Conservation (phyloP, 1,139 yeast genomes). For the Zygoascus sp. region DNA sequence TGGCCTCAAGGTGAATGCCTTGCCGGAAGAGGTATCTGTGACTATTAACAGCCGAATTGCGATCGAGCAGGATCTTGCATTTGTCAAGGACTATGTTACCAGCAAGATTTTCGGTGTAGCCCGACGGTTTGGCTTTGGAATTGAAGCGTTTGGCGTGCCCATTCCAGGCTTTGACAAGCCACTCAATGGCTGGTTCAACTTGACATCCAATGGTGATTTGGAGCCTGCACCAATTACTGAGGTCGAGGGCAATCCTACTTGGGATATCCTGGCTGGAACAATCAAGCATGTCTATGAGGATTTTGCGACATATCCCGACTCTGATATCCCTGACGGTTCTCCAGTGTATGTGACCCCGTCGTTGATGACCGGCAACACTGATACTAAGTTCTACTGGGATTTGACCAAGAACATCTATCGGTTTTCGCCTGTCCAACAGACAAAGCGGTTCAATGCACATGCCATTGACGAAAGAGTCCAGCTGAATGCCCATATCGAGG, state of each 20-base stretch:
- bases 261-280: slow-evolving; percentile 56
- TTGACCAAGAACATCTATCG: slow-evolving; percentile 71
- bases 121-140: slow-evolving; percentile 43
- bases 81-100: slow-evolving; percentile 33
- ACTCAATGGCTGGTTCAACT: slow-evolving; percentile 15
- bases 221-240: slow-evolving; percentile 59
- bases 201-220: slow-evolving; percentile 26
- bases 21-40: slow-evolving; percentile 62
- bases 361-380: slow-evolving; percentile 75
- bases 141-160: slow-evolving; percentile 37
- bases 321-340: slow-evolving; percentile 32
- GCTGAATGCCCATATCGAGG: slow-evolving; percentile 50
- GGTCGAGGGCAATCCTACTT: slow-evolving; percentile 44
- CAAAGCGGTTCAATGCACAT: slow-evolving; percentile 37
- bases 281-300: slow-evolving; percentile 55
- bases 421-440: slow-evolving; percentile 42
- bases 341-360: slow-evolving; percentile 46
- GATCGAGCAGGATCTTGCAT: slow-evolving; percentile 45
- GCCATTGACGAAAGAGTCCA: slow-evolving; percentile 58
- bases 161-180: slow-evolving; percentile 12
- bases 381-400: slow-evolving; percentile 73
- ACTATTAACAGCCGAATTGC: slow-evolving; percentile 58
- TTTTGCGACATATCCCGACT: slow-evolving; percentile 29
- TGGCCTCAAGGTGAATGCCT: slow-evolving; percentile 66
- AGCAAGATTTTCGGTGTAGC: slow-evolving; percentile 35